Percentiles rank a stretch among this genome's conserved stretches.
Conservation (phyloP, 805 yeast species). For the Sugiyamaella marilandica region DNA sequence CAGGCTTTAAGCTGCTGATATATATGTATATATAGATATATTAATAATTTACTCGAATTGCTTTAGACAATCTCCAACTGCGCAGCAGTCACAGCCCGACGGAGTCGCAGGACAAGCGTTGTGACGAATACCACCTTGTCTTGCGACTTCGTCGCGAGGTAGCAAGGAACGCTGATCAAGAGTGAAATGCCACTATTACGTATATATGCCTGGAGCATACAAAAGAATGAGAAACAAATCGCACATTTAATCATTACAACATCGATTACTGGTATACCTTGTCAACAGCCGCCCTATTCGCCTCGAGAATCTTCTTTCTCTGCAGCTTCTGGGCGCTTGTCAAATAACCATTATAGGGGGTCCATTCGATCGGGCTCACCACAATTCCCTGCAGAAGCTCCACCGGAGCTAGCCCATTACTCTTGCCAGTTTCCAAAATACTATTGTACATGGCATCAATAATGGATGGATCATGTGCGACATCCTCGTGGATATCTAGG, state of each 20-base stretch:
- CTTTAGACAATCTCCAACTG: neutral
- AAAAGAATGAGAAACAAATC: too few species aligned
- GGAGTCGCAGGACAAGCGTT: too few species aligned
- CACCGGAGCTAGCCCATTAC: slow-evolving; percentile 78
- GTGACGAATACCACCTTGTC: too few species aligned
- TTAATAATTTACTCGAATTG: neutral
- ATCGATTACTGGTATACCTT: slow-evolving; percentile 43
- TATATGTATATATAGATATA: neutral
- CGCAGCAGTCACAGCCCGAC: too few species aligned
- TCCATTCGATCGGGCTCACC: slow-evolving; percentile 88
- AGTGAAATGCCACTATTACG: too few species aligned
- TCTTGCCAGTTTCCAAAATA: slow-evolving; percentile 67
- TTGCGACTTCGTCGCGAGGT: too few species aligned
- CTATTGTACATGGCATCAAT: slow-evolving; percentile 49
- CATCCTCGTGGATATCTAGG: slow-evolving; percentile 45
- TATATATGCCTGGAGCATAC: too few species aligned
- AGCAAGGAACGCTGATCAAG: too few species aligned
- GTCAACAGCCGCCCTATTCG: slow-evolving; percentile 64
- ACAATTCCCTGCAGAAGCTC: slow-evolving; percentile 79
- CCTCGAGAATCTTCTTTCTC: slow-evolving; percentile 78
- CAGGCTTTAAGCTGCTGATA: too few species aligned
- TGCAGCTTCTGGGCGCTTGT: slow-evolving; percentile 96
- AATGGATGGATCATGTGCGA: slow-evolving; percentile 54
- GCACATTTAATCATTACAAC: neutral
- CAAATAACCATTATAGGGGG: slow-evolving; percentile 90